Evolutionary conservation across 257 asterid genomes (phyloP).

Genomic region (Penstemon eatonii): DNA sequence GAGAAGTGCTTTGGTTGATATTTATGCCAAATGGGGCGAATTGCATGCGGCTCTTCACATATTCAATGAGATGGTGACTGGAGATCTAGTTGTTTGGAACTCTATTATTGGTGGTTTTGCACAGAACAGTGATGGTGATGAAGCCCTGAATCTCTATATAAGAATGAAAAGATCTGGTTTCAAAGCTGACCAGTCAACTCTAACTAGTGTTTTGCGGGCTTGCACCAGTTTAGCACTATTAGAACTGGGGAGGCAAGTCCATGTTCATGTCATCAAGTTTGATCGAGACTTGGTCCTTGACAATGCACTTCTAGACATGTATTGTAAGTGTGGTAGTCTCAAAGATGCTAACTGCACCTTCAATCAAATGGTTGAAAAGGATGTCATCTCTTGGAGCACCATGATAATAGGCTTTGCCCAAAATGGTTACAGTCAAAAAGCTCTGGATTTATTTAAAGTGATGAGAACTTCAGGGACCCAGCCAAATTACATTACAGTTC

Average conservation of each 20-base stretch:
- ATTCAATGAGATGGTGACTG: slow-evolving; percentile 70
- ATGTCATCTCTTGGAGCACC: slow-evolving; percentile 93
- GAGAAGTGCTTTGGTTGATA: slow-evolving; percentile 80
- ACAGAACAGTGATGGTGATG: slow-evolving; percentile 80
- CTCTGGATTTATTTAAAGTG: slow-evolving; percentile 61
- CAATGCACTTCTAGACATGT: slow-evolving; percentile 91
- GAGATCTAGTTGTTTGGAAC: slow-evolving; percentile 82
- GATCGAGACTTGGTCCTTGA: slow-evolving; percentile 66
- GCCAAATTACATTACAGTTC: slow-evolving; percentile 68
- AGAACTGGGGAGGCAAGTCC: slow-evolving; percentile 84
- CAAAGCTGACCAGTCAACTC: slow-evolving; percentile 61
- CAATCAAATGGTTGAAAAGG: slow-evolving; percentile 62
- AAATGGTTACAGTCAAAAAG: slow-evolving; percentile 79
- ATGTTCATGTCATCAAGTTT: slow-evolving; percentile 77
- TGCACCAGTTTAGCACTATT: slow-evolving; percentile 81
- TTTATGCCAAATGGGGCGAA: slow-evolving; percentile 67
- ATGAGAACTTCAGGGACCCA: slow-evolving; percentile 58
- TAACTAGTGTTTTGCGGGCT: slow-evolving; percentile 80
- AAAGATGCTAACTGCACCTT: slow-evolving; percentile 61
- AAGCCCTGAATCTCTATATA: slow-evolving; percentile 65
- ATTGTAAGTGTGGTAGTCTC: slow-evolving; percentile 85
- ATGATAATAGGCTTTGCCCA: slow-evolving; percentile 93
- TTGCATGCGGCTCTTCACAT: slow-evolving; percentile 42
- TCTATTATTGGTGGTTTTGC: slow-evolving; percentile 89
- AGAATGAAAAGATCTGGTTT: slow-evolving; percentile 73